Evolutionary conservation across 2,329 filamentous ascomycete genomes (phyloP), one percentile per base, ranked within the genome.

Genomic region (Alternaria novae-zelandiae): DNA sequence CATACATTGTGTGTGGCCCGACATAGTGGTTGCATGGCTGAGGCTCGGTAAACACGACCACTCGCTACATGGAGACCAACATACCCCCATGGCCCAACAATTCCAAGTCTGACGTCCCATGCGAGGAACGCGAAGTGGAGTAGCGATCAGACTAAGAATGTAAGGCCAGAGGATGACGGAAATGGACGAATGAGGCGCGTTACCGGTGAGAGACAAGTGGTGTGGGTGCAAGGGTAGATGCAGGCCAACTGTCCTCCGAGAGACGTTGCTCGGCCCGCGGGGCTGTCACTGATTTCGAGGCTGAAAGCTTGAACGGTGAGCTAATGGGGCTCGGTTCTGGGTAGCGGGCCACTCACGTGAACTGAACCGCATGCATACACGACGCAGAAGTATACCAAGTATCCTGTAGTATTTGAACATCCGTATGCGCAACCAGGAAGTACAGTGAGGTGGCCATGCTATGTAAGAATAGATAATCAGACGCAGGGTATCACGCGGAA

Each of bases 261-360:
- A 54, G 25, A 26, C 3, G 45, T 45, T 20, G 36, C 26, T 63
- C 36, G 51, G 44, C 50, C 60, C 50, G 50, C 44, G 49, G 49
- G 21, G 12, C 30, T 53, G 20, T 17, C 53, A 28, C 7, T 13
- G 51, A 36, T 25, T 28, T 15, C 44, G 23, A 41, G 30, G 25
- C 55, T 58, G 54, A 25, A 49, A 26, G 26, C 20, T 20, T 51
- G 20, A n/a, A 50, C 20, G 30, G 6, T 23, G 13, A 45, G 61
- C 45, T 55, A 47, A 45, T 20, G 28, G 25, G 41, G 49, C 9
- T 51, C 17, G n/a, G 45, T 44, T 45, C 25, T 20, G 21, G 17
- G n/a, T n/a, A 26, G 20, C 30, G 32, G 36, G 9, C 25, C 44
- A 46, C 10, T n/a, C 61, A 63, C 56, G 51, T 63, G 61, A 51